phyloP scores from a whole-genome alignment of 106 monocot genomes.

The Xerophyta viscosa region DNA sequence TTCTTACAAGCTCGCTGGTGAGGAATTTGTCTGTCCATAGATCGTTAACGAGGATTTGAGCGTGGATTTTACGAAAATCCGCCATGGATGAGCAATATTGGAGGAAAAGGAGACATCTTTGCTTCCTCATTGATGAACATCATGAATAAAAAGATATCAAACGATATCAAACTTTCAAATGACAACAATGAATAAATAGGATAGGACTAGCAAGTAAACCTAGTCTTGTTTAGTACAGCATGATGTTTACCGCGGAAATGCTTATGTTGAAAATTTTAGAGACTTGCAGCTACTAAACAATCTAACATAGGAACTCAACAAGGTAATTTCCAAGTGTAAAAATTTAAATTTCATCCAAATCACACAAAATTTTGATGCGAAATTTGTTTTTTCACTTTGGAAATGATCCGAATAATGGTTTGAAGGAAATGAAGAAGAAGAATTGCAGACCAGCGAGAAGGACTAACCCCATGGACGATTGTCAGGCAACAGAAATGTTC shows the following conservation, averaged over 20 bases:
- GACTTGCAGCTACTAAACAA: conserved; percentile 2
- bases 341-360: background rate
- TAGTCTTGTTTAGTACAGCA: too few relatives aligned
- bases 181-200: too few relatives aligned
- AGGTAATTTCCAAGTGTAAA: background rate
- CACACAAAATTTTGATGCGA: too few relatives aligned
- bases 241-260: too few relatives aligned
- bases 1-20: conserved; percentile 33
- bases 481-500: background rate
- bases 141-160: too few relatives aligned
- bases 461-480: background rate
- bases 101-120: conserved; percentile 41
- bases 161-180: too few relatives aligned
- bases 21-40: conserved; percentile 27
- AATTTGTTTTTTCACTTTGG: background rate
- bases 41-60: conserved; percentile 36
- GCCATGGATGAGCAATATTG: conserved; percentile 21
- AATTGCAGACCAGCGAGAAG: background rate
- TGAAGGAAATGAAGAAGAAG: conserved; percentile 10
- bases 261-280: conserved; percentile 3
- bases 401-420: background rate
- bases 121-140: too few relatives aligned
- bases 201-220: too few relatives aligned
- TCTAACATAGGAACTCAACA: background rate
- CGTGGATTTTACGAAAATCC: conserved; percentile 52